phyloP scores from a whole-genome alignment of 1,139 yeast genomes.

The Zygosaccharomyces sapae region DNA sequence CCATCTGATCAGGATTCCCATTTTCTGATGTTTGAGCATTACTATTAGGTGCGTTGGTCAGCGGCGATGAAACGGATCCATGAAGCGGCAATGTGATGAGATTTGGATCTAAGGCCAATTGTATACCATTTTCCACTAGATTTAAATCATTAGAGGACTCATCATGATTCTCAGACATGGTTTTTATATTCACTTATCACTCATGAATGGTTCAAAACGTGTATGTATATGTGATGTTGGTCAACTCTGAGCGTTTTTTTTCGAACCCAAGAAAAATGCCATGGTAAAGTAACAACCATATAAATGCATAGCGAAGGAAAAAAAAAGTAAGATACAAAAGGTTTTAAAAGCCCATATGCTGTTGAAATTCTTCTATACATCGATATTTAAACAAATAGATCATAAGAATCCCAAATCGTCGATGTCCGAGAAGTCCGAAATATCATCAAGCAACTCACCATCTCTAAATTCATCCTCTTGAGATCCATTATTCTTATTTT shows the following conservation, averaged over 20 bases:
- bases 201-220: background rate
- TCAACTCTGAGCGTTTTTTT: background rate
- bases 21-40: constrained; percentile 11
- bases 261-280: background rate
- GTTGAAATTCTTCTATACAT: constrained; percentile 1
- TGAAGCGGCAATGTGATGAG: constrained; percentile 18
- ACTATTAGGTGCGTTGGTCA: constrained; percentile 8
- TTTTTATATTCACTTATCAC: too few relatives aligned
- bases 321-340: background rate
- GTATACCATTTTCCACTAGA: constrained; percentile 14
- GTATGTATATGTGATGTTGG: background rate
- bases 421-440: constrained; percentile 35
- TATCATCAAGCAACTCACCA: constrained; percentile 30
- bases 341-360: background rate
- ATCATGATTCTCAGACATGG: background rate
- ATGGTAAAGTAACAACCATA: background rate
- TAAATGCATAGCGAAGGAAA: background rate
- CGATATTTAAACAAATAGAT: background rate
- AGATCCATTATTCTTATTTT: constrained; percentile 16
- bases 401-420: constrained; percentile 33
- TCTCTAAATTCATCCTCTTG: constrained; percentile 24
- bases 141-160: background rate
- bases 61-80: constrained; percentile 12
- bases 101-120: constrained; percentile 26
- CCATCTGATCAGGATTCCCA: constrained; percentile 2